Conservation (phyloP, 176 grass and related monocot genomes). For the Tillandsia leiboldiana region DNA sequence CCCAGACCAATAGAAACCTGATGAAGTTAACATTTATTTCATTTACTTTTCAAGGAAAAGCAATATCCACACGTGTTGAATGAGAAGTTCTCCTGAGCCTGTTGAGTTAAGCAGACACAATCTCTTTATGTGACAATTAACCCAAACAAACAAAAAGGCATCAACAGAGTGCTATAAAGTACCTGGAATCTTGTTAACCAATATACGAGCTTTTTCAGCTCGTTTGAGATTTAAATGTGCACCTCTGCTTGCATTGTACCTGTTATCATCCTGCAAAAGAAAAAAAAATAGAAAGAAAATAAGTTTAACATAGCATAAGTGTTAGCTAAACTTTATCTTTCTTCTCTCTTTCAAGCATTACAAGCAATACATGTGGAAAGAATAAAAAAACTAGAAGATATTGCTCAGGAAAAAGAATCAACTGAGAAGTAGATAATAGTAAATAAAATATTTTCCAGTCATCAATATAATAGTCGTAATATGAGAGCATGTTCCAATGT, state of each 20-base stretch:
- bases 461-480: too few relatives aligned
- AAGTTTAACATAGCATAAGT: not conserved
- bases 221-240: conserved; percentile 94
- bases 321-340: not conserved
- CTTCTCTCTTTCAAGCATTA: not conserved
- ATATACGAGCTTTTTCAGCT: conserved; percentile 82
- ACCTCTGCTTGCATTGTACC: conserved; percentile 87
- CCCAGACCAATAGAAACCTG: too few relatives aligned
- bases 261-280: conserved; percentile 69
- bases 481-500: too few relatives aligned
- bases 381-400: too few relatives aligned
- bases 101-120: not conserved
- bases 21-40: too few relatives aligned
- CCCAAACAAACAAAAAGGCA: not conserved
- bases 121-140: not conserved
- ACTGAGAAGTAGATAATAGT: too few relatives aligned
- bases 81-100: not conserved
- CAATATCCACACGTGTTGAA: not conserved
- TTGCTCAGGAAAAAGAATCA: too few relatives aligned
- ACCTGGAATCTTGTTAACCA: conserved; percentile 95
- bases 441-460: too few relatives aligned
- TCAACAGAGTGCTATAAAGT: conserved; percentile 13
- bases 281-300: not conserved
- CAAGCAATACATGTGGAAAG: too few relatives aligned
- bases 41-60: too few relatives aligned